Base-by-base conservation (phyloP, 805 yeast genomes). In the Barnettozyma botsteinii region DNA sequence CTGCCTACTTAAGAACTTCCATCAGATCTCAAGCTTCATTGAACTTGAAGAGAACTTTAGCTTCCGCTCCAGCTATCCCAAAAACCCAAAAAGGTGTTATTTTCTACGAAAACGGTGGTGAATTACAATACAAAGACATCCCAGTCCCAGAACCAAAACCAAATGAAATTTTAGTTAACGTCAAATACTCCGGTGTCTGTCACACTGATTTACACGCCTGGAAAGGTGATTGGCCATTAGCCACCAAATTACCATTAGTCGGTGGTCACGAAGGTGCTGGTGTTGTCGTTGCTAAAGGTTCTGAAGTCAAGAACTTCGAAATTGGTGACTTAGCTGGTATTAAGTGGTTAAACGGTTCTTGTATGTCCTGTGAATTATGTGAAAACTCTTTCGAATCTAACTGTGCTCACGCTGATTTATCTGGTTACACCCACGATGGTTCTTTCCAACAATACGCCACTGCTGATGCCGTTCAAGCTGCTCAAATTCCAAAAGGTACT, bases 181-280 rank as follows among this genome's bases (percentile, higher is more conserved):
- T 79, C 58, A 78, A 77, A 64, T 79, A 77, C 66, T 79, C 85
- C 11, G 85, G 85, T 63, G 85, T 79, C 42, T 79, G 85, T 60
- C 85, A 79, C 69, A 78, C 85, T 22, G 85, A 79, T 59, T 72
- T 79, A 59, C 85, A 79, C 65, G 85, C 85, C 78, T 53, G 57
- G 57, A 50, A 51, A 45, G 57, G 57, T 53, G 57, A 53, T 40
- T 53, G 57, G 57, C 57, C 84, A 45, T 68, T 79, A 64, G 73
- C 62, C 56, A 62, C 64, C 68, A 50, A 70, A 70, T 65, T 78
- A 53, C 84, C 84, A 35, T 67, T 79, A 53, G 81, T 79, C 35
- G 85, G 85, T 56, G 85, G 85, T 59, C 85, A 79, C 65, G 85
- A 79, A 64, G 85, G 85, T 69, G 83, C 84, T 37, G 84, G 85